Evolutionary conservation across 2,329 filamentous ascomycete species (phyloP).

Genomic region (Volutella citrinella): DNA sequence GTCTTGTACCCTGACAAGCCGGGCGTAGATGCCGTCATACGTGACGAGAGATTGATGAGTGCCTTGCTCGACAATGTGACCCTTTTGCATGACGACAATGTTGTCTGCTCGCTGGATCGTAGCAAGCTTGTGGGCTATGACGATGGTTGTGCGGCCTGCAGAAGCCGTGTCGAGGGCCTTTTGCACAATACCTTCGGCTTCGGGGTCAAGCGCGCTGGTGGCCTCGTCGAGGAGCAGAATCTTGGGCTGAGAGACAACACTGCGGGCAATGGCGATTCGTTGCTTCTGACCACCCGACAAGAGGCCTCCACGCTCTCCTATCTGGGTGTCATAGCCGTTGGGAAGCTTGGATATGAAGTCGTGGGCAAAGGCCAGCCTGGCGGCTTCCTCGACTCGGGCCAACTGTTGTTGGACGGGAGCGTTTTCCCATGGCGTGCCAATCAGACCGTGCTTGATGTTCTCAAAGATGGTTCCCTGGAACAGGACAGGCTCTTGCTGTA

Average conservation of each 20-base stretch:
- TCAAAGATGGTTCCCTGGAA: constrained; percentile 46
- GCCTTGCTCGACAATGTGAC: constrained; percentile 57
- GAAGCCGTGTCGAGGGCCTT: constrained; percentile 51
- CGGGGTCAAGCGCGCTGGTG: constrained; percentile 50
- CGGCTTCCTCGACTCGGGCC: constrained; percentile 40
- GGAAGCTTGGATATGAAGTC: constrained; percentile 47
- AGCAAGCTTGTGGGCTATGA: constrained; percentile 58
- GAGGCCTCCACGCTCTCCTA: constrained; percentile 61
- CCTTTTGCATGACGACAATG: constrained; percentile 59
- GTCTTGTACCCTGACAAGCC: constrained; percentile 42
- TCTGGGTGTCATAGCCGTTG: constrained; percentile 46
- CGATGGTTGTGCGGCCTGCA: constrained; percentile 57
- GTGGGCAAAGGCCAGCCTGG: constrained; percentile 44
- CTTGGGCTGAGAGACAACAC: constrained; percentile 38
- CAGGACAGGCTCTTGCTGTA: constrained; percentile 35
- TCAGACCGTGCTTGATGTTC: constrained; percentile 49
- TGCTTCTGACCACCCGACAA: constrained; percentile 66
- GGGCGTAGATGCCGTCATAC: constrained; percentile 43
- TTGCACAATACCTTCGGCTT: constrained; percentile 48
- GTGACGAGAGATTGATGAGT: constrained; percentile 48
- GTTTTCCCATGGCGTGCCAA: constrained; percentile 29
- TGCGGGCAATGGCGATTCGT: constrained; percentile 56
- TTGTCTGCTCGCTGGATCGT: constrained; percentile 59
- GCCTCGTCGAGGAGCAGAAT: constrained; percentile 67
- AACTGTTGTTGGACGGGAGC: constrained; percentile 37